These are phyloP conservation scores for Fraxinus excelsior DNA, from an alignment of 257 asterid genomes.

Conservation along the genomic window DNA sequence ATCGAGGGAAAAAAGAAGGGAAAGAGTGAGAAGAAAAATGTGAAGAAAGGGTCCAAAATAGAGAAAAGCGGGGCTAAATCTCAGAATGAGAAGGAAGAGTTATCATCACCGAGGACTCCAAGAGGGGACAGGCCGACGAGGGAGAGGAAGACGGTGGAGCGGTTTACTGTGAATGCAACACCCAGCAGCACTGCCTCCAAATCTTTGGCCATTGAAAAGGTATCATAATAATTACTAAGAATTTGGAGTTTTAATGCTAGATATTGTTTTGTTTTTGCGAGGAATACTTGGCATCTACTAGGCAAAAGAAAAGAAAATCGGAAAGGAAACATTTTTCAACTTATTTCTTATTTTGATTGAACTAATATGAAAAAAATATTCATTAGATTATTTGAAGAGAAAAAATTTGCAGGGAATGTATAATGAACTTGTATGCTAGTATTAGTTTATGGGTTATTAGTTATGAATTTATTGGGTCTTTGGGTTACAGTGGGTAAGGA, in stretches of 20 bases:
- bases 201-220: conserved; percentile 77
- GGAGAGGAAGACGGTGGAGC: conserved; percentile 83
- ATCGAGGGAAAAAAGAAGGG: conserved; percentile 24
- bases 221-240: conserved; percentile 1
- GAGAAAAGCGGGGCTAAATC: conserved; percentile 13
- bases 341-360: conserved; percentile 3
- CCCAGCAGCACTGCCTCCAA: conserved; percentile 46
- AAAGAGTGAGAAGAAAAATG: conserved; percentile 22
- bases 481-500: background rate
- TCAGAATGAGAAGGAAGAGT: conserved; percentile 27
- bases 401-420: background rate
- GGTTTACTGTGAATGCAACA: conserved; percentile 53
- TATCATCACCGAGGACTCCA: conserved; percentile 45
- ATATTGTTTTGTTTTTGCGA: background rate
- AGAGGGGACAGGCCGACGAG: conserved; percentile 77
- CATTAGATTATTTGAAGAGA: background rate
- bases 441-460: background rate
- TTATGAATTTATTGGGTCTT: background rate
- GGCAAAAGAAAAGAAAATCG: background rate
- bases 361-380: background rate
- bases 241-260: background rate
- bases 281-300: background rate
- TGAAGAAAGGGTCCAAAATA: conserved; percentile 34
- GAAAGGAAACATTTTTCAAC: background rate
- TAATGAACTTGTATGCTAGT: background rate